A percentile compares a stretch with the other conserved stretches of the same genome.
Conservation (phyloP, 2,329 filamentous ascomycete genomes). For the Sordariomycetes sp. region DNA sequence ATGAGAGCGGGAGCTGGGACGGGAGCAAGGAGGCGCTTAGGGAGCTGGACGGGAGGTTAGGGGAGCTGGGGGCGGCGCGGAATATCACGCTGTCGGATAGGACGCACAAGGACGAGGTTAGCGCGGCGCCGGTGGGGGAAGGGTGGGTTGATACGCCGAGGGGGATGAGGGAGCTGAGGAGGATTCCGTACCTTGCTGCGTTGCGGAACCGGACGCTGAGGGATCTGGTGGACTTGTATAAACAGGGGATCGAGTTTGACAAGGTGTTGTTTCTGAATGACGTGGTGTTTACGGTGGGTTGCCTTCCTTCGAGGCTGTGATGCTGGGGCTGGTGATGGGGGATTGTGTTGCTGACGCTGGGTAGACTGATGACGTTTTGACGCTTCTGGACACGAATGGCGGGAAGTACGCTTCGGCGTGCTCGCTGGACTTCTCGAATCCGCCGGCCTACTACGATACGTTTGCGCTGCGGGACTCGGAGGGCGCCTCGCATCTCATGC, state of each 20-base stretch:
- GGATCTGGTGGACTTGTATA: slow-evolving; percentile 37
- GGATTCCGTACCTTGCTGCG: slow-evolving; percentile 55
- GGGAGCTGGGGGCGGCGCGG: slow-evolving; percentile 33
- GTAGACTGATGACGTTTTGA: slow-evolving; percentile 40
- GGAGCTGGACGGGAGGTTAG: slow-evolving; percentile 41
- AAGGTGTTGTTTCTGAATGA: slow-evolving; percentile 51
- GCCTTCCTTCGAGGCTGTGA: not conserved
- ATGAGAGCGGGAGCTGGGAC: slow-evolving; percentile 59
- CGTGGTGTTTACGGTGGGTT: slow-evolving; percentile 42
- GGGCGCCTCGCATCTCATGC: slow-evolving; percentile 35
- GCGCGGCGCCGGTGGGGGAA: slow-evolving; percentile 22
- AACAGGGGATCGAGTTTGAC: slow-evolving; percentile 38
- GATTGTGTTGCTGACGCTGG: not conserved
- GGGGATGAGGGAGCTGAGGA: slow-evolving; percentile 39
- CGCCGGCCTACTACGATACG: slow-evolving; percentile 45
- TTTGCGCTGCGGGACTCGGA: slow-evolving; percentile 44
- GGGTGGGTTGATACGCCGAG: slow-evolving; percentile 53
- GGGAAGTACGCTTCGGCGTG: slow-evolving; percentile 50
- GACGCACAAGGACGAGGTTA: slow-evolving; percentile 44
- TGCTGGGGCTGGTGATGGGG: not conserved
- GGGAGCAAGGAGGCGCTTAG: slow-evolving; percentile 48
- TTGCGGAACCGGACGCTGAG: slow-evolving; percentile 51
- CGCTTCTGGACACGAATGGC: slow-evolving; percentile 40
- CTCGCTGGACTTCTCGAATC: slow-evolving; percentile 43
- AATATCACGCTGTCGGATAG: slow-evolving; percentile 43